Evolutionary conservation across 805 yeast species (phyloP), one percentile per base, ranked within the genome.

Genomic region (Myxozyma lipomycoides): DNA sequence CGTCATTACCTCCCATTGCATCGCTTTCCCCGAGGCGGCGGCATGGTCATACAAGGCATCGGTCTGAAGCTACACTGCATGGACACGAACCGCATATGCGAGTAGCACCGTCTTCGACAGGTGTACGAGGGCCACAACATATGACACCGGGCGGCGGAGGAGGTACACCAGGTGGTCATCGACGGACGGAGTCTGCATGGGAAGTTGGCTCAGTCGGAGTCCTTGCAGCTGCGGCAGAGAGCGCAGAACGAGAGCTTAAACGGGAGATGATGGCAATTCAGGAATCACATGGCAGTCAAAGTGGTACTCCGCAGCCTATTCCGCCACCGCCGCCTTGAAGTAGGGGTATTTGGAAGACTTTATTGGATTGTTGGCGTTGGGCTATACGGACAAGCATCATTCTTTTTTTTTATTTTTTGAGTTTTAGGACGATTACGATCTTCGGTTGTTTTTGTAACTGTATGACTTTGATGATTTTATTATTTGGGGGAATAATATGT

Each of bases 61-160:
- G 60, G n/a, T 55, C 60, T 5, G 60, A 56, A 25, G 60, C 57
- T 3, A 51, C 59, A 7, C 30, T 56, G 25, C 59, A 51, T 22
- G 60, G 60, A 1, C 51, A 46, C 28, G 60, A 56, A 43, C 60
- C 59, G 15, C 55, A 56, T 42, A 41, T 53, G 12, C 50, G 60
- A n/a, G 45, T 54, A 17, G 5, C 26, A 12, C 34, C 43, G 6
- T 15, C 24, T 7, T 19, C 34, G 9, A 19, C 42, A 7, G 26
- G 34, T 15, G 32, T 12, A 7, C 32, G 12, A 12, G 32, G 32
- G 12, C 40, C 42, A 6, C 43, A 38, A 7, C 21, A 25, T 4
- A 7, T 28, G 15, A 6, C 19, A 19, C 48, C 40, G 15, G n/a
- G 32, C 6, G 37, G 37, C n/a, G 18, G 19, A 49, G 10, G 48